phyloP scores from a whole-genome alignment of 164 flowering plant species.

The Vitis vinifera region ASM3070453v1 NC_081812.1:4286501-4287000 shows the following conservation, averaged over 20 bases:
- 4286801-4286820: neutral
- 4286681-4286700: conserved; percentile 9
- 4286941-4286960: conserved; percentile 13
- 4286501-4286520: neutral
- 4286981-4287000: conserved; percentile 13
- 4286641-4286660: conserved; percentile 17
- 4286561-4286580: conserved; percentile 15
- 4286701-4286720: conserved; percentile 10
- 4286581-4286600: conserved; percentile 9
- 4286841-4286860: conserved; percentile 10
- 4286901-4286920: conserved; percentile 6
- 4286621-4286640: conserved; percentile 3
- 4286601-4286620: conserved; percentile 5
- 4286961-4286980: conserved; percentile 5
- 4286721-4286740: conserved; percentile 7
- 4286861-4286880: conserved; percentile 10
- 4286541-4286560: conserved; percentile 9
- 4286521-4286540: conserved; percentile 8
- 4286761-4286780: conserved; percentile 8
- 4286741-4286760: conserved; percentile 13
- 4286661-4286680: conserved; percentile 14
- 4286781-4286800: conserved; percentile 6
- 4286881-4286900: conserved; percentile 3
- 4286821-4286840: conserved; percentile 9
- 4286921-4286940: conserved; percentile 15